phyloP scores from a whole-genome alignment of 768 basidiomycete species.

The Suillus sp. region DNA sequence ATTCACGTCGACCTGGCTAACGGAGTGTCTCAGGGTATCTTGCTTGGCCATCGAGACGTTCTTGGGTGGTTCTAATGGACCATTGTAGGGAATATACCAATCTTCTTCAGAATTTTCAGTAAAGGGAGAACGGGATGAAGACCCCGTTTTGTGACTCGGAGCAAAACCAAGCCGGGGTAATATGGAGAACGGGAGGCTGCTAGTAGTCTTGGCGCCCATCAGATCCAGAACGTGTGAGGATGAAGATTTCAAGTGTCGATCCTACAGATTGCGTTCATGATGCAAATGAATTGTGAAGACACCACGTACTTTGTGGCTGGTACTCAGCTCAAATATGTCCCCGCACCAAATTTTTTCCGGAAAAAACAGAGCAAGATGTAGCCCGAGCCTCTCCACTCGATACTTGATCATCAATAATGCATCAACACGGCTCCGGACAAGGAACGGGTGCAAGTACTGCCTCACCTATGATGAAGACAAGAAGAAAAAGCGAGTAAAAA shows the following conservation, averaged over 20 bases:
- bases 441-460: slow-evolving; percentile 8
- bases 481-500: slow-evolving; percentile 16
- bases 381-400: slow-evolving; percentile 2
- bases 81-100: slow-evolving; percentile 69
- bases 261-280: not conserved
- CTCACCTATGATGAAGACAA: slow-evolving; percentile 9
- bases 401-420: slow-evolving; percentile 4
- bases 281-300: slow-evolving; percentile 1
- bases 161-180: slow-evolving; percentile 39
- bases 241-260: not conserved
- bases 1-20: slow-evolving; percentile 35
- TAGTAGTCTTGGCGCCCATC: slow-evolving; percentile 40
- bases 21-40: slow-evolving; percentile 46
- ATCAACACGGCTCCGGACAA: slow-evolving; percentile 8
- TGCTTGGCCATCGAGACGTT: slow-evolving; percentile 29
- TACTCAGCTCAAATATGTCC: slow-evolving; percentile 8
- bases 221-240: slow-evolving; percentile 6
- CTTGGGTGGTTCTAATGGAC: slow-evolving; percentile 53
- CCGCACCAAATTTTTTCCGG: not conserved
- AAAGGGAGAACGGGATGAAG: slow-evolving; percentile 20
- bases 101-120: slow-evolving; percentile 41
- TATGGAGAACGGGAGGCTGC: slow-evolving; percentile 38
- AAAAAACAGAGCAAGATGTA: slow-evolving; percentile 1
- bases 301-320: not conserved
- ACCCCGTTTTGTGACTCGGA: slow-evolving; percentile 20